phyloP scores from a whole-genome alignment of 2,329 filamentous ascomycete species.

The Metarhizium robertsii region DNA sequence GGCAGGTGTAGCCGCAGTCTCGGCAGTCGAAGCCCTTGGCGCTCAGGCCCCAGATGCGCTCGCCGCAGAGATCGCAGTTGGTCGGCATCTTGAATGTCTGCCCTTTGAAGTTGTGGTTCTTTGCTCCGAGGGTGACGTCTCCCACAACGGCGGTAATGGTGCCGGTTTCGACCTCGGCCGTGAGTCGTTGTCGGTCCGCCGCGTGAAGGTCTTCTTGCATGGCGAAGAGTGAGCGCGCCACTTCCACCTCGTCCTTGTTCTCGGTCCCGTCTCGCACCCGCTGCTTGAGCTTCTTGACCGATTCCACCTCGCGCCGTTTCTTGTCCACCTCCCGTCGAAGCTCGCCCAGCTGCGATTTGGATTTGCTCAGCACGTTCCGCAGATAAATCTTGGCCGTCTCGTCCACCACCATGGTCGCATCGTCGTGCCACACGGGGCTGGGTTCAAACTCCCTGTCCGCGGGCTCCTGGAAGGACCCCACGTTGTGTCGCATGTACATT shows the following conservation, averaged over 20 bases:
- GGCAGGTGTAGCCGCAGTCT: constrained; percentile 95
- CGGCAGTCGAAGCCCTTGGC: constrained; percentile 95
- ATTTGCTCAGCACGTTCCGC: constrained; percentile 85
- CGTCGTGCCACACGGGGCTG: constrained; percentile 94
- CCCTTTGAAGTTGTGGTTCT: constrained; percentile 96
- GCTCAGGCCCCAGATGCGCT: constrained; percentile 92
- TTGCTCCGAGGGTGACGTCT: constrained; percentile 83
- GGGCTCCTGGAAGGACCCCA: constrained; percentile 73
- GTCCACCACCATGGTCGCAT: constrained; percentile 76
- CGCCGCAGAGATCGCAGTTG: constrained; percentile 93
- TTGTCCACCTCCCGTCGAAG: constrained; percentile 75
- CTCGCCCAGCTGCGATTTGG: constrained; percentile 74
- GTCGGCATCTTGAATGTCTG: constrained; percentile 99
- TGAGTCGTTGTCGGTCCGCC: constrained; percentile 72
- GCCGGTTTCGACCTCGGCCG: constrained; percentile 84
- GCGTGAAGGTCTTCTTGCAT: constrained; percentile 80
- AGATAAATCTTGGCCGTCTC: constrained; percentile 83
- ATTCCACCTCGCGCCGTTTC: constrained; percentile 78
- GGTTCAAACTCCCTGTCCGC: constrained; percentile 80
- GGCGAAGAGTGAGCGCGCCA: constrained; percentile 74
- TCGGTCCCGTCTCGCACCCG: constrained; percentile 74
- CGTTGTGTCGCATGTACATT: constrained; percentile 96
- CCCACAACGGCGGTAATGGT: constrained; percentile 89
- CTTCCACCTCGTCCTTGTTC: constrained; percentile 78
- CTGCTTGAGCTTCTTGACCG: constrained; percentile 62